These are phyloP conservation scores for Fusarium xyrophilum DNA, from an alignment of 2,329 filamentous ascomycete species.

Conservation along the genomic window DNA sequence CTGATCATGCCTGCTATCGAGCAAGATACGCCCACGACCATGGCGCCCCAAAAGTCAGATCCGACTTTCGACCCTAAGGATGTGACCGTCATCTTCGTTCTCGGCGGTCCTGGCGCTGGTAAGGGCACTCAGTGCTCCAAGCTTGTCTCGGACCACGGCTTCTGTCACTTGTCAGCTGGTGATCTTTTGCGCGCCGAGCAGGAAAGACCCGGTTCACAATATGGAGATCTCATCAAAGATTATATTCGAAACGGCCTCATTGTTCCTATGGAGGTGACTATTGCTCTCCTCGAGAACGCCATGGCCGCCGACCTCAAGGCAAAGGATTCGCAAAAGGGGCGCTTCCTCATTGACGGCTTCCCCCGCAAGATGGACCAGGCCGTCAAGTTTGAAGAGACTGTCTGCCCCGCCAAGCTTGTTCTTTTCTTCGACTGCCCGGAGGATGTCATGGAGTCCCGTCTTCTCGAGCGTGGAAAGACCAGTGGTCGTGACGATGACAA, in stretches of 20 bases:
- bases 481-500: constrained; percentile 93
- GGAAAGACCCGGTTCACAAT: constrained; percentile 82
- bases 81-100: constrained; percentile 94
- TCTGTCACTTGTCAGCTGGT: constrained; percentile 91
- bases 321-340: constrained; percentile 59
- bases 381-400: constrained; percentile 86
- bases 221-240: constrained; percentile 88
- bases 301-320: constrained; percentile 75
- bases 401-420: constrained; percentile 83
- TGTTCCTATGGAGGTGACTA: constrained; percentile 98
- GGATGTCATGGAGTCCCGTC: constrained; percentile 80
- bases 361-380: constrained; percentile 98
- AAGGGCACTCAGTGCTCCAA: constrained; percentile 96
- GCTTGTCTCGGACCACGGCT: constrained; percentile 85
- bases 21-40: constrained; percentile 25
- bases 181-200: constrained; percentile 95
- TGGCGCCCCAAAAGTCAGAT: constrained; percentile 56
- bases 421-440: constrained; percentile 96
- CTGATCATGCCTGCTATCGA: constrained; percentile 27
- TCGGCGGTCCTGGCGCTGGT: constrained; percentile 92
- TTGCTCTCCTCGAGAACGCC: constrained; percentile 90
- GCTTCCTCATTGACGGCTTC: constrained; percentile 85
- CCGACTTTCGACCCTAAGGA: constrained; percentile 78
- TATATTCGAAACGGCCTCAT: constrained; percentile 96
- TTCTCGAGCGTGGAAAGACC: constrained; percentile 91